Conservation (phyloP, 108 stramenopile species). For the Cyclotella kingstonii region DNA sequence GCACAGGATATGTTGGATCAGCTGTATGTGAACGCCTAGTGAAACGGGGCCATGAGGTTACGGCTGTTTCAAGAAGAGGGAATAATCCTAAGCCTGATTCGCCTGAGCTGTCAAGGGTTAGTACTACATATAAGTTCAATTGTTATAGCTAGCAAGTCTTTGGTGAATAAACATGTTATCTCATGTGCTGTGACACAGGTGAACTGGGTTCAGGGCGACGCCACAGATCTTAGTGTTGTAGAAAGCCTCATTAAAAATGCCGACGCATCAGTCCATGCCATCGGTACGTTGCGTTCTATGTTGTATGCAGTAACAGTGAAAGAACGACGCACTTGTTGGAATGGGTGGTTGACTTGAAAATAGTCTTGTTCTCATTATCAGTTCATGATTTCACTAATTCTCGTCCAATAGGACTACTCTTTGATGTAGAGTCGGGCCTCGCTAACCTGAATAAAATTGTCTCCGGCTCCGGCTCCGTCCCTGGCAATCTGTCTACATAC, state of each 20-base stretch:
- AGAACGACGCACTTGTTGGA: too few relatives aligned
- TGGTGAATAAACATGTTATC: not conserved
- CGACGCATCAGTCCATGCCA: slow-evolving; percentile 58
- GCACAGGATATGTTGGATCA: slow-evolving; percentile 61
- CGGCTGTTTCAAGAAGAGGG: slow-evolving; percentile 52
- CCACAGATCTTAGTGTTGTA: slow-evolving; percentile 44
- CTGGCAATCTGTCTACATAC: slow-evolving; percentile 69
- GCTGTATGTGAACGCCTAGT: slow-evolving; percentile 53
- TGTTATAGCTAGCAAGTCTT: not conserved
- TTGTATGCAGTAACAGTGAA: too few relatives aligned
- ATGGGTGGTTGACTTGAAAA: too few relatives aligned
- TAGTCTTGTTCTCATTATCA: too few relatives aligned
- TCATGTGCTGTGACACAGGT: slow-evolving; percentile 17
- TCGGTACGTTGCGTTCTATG: slow-evolving; percentile 31
- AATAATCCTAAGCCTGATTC: slow-evolving; percentile 51
- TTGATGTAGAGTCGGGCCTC: slow-evolving; percentile 75
- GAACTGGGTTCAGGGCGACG: slow-evolving; percentile 54
- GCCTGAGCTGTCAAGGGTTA: slow-evolving; percentile 36
- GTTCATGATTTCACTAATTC: too few relatives aligned
- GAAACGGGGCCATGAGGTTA: slow-evolving; percentile 48
- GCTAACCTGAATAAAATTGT: slow-evolving; percentile 66
- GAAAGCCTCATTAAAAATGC: slow-evolving; percentile 34
- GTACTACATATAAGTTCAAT: not conserved
- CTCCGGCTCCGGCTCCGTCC: slow-evolving; percentile 70
- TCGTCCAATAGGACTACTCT: slow-evolving; percentile 59